Conservation (phyloP, 495 filamentous ascomycete genomes). For the Aspergillus ostianus region DNA sequence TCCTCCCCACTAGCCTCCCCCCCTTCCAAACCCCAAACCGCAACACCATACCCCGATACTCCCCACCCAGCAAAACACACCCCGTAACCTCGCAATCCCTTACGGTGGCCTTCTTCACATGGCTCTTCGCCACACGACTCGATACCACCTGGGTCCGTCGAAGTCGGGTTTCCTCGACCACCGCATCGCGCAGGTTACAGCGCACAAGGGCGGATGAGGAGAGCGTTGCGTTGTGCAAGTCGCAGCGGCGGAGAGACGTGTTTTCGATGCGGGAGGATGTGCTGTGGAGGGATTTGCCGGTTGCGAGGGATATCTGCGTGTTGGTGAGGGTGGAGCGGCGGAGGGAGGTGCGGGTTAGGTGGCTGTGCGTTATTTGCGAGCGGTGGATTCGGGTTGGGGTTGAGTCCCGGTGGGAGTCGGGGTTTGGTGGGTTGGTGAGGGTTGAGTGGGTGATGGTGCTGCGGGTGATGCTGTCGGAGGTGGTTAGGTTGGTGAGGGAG, state of each 20-base stretch:
- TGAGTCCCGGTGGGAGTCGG: no score
- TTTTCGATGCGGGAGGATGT: conserved; percentile 16
- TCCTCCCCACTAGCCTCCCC: conserved; percentile 30
- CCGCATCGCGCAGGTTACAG: conserved; percentile 17
- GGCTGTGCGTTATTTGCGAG: conserved; percentile 22
- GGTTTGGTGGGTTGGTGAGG: no score
- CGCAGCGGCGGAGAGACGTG: conserved; percentile 16
- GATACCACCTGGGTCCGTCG: conserved; percentile 12
- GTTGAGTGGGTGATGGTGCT: background rate
- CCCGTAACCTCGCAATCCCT: conserved; percentile 31
- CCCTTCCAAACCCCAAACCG: conserved; percentile 37
- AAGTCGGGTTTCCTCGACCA: conserved; percentile 22
- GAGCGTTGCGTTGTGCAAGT: conserved; percentile 17
- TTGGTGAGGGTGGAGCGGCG: conserved; percentile 17
- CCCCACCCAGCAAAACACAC: conserved; percentile 27
- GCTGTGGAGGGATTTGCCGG: conserved; percentile 13
- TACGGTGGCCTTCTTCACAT: conserved; percentile 18
- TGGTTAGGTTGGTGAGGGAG: conserved; percentile 19
- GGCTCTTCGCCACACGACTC: conserved; percentile 16
- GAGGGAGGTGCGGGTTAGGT: conserved; percentile 17
- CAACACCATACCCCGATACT: conserved; percentile 32
- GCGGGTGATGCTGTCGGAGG: conserved; percentile 11
- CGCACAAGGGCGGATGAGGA: conserved; percentile 6
- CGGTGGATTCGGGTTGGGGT: conserved; percentile 17
- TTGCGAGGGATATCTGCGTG: conserved; percentile 19